phyloP scores from a whole-genome alignment of 2,329 filamentous ascomycete species.

The Bipolaris sorokiniana region DNA sequence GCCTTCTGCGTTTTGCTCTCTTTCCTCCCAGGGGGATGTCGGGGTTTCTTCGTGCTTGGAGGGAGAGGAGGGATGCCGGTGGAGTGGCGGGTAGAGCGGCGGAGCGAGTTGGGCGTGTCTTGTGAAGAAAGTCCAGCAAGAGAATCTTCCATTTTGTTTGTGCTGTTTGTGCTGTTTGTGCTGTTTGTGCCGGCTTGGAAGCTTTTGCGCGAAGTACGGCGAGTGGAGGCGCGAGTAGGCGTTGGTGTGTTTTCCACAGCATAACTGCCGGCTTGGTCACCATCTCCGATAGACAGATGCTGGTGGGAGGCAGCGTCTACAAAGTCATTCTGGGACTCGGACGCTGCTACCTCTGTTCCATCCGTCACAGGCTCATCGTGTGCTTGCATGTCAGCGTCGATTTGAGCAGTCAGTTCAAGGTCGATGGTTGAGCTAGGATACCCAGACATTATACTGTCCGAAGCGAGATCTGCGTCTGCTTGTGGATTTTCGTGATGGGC shows the following conservation, averaged over 20 bases:
- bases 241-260: constrained; percentile 30
- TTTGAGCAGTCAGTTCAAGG: constrained; percentile 43
- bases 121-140: constrained; percentile 34
- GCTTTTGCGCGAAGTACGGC: constrained; percentile 7
- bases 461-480: constrained; percentile 2
- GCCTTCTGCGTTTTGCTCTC: constrained; percentile 25
- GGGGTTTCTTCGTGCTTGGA: constrained; percentile 33
- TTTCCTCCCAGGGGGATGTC: constrained; percentile 19
- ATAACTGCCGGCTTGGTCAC: constrained; percentile 20
- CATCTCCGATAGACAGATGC: constrained; percentile 1
- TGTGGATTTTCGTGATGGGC: constrained; percentile 12
- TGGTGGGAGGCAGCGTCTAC: constrained; percentile 35
- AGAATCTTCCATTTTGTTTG: constrained; percentile 47
- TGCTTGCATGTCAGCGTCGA: constrained; percentile 44
- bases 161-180: constrained; percentile 36
- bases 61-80: constrained; percentile 26
- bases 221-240: constrained; percentile 5
- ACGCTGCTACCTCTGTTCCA: constrained; percentile 9
- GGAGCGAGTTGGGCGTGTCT: constrained; percentile 29
- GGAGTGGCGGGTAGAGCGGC: constrained; percentile 39
- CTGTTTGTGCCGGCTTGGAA: constrained; percentile 25
- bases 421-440: constrained; percentile 42
- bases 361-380: constrained; percentile 15
- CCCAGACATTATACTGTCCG: constrained; percentile 29
- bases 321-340: constrained; percentile 30